Percentiles rank a stretch among this genome's conserved stretches.
These are phyloP conservation scores for Quercus aquifolioides DNA, from an alignment of 306 rosid genomes.

Conservation along the genomic window DNA sequence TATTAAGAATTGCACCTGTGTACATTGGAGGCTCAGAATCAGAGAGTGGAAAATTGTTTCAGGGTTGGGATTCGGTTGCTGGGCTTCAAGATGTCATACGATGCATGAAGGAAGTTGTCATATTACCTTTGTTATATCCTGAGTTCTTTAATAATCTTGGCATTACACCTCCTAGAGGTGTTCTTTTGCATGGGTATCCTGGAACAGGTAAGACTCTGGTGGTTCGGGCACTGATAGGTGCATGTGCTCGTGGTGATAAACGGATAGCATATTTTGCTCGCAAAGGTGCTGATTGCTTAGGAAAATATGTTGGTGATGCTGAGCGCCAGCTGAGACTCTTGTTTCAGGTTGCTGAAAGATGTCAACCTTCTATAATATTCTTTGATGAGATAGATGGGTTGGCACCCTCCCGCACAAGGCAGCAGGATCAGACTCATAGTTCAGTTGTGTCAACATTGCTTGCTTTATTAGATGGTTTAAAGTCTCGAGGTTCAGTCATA, in stretches of 20 bases:
- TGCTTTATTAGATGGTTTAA: conserved; percentile 93
- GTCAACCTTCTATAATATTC: conserved; percentile 96
- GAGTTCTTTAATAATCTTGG: conserved; percentile 82
- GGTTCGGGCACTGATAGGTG: conserved; percentile 90
- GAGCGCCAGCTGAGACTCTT: conserved; percentile 95
- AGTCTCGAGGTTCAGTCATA: conserved; percentile 95
- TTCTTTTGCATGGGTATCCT: conserved; percentile 97
- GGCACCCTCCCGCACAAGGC: conserved; percentile 89
- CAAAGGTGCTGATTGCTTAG: conserved; percentile 98
- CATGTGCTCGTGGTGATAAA: conserved; percentile 91
- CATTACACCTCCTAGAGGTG: conserved; percentile 95
- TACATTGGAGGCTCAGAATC: conserved; percentile 88
- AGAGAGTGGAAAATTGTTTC: conserved; percentile 52
- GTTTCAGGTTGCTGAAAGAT: conserved; percentile 97
- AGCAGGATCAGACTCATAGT: conserved; percentile 97
- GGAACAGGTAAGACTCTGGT: conserved; percentile 98
- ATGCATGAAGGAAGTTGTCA: conserved; percentile 98
- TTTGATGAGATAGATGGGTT: conserved; percentile 99
- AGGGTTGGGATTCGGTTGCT: conserved; percentile 99
- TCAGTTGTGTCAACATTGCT: conserved; percentile 98
- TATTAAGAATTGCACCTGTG: conserved; percentile 88
- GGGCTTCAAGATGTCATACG: conserved; percentile 93
- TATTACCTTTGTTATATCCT: conserved; percentile 87
- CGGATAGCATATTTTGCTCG: conserved; percentile 97
- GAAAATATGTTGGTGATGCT: conserved; percentile 97